phyloP scores from a whole-genome alignment of 495 filamentous ascomycete species.

The Choiromyces venosus region DNA sequence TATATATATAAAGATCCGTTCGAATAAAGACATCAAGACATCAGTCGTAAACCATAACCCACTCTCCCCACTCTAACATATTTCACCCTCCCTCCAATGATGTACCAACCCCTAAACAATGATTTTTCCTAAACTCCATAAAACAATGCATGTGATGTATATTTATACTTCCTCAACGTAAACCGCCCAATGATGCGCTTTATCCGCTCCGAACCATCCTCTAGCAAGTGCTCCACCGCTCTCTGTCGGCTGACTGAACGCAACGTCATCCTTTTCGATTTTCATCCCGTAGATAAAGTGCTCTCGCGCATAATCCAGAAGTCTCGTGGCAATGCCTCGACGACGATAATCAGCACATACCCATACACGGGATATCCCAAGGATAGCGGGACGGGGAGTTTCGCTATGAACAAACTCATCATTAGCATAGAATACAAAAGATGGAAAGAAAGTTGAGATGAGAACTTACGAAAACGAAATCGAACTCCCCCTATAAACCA shows the following conservation, averaged over 20 bases:
- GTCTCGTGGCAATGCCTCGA: constrained; percentile 56
- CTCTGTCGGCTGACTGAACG: constrained; percentile 72
- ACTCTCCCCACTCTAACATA: background rate
- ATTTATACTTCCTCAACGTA: constrained; percentile 37
- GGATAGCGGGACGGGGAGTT: constrained; percentile 49
- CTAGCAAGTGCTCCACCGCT: constrained; percentile 59
- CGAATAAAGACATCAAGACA: background rate
- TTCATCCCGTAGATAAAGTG: constrained; percentile 64
- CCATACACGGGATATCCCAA: constrained; percentile 71
- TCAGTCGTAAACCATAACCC: background rate
- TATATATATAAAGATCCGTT: background rate
- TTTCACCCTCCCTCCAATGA: background rate
- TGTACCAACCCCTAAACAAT: background rate
- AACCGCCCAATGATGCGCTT: constrained; percentile 25
- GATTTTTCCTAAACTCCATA: background rate
- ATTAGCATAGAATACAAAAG: background rate
- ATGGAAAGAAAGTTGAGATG: background rate
- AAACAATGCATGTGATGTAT: background rate
- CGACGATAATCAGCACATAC: constrained; percentile 57
- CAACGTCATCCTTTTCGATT: constrained; percentile 57
- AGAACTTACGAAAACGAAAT: constrained; percentile 14
- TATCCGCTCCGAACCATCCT: constrained; percentile 56
- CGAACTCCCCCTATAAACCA: constrained; percentile 19
- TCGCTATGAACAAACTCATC: constrained; percentile 35
- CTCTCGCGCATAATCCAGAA: constrained; percentile 58